Evolutionary conservation across 108 stramenopile species (phyloP).

Genomic region (Cyclotella distinguenda): DNA sequence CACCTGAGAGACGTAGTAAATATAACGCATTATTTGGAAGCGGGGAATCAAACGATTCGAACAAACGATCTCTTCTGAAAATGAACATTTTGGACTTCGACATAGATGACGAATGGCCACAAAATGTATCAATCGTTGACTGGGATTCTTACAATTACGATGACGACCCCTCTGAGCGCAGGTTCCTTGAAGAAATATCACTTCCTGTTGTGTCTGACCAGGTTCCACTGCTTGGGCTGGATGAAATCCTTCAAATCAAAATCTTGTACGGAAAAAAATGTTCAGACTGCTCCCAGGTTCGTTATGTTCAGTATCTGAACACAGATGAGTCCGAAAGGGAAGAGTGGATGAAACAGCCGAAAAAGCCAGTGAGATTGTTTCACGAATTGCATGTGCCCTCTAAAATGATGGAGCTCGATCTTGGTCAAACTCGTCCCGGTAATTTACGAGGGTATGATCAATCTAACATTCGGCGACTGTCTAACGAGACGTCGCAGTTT

Average conservation of each 20-base stretch:
- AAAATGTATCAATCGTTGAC: not conserved
- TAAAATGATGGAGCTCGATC: not conserved
- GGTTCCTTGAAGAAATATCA: not conserved
- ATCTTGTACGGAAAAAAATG: constrained; percentile 48
- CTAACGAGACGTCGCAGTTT: no score
- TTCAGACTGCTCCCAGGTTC: constrained; percentile 44
- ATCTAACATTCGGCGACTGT: no score
- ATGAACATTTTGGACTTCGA: not conserved
- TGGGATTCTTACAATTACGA: not conserved
- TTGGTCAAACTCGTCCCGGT: no score
- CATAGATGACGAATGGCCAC: not conserved
- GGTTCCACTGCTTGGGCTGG: constrained; percentile 33
- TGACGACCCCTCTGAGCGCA: constrained; percentile 7
- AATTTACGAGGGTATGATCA: no score
- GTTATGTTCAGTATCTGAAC: constrained; percentile 23
- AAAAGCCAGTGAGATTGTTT: not conserved
- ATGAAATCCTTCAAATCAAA: constrained; percentile 60
- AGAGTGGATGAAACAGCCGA: not conserved
- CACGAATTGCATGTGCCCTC: not conserved
- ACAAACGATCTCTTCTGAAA: not conserved
- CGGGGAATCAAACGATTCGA: constrained; percentile 11
- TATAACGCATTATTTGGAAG: constrained; percentile 31
- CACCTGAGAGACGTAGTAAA: constrained; percentile 31
- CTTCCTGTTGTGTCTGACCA: not conserved
- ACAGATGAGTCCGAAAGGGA: not conserved